Percentiles rank a stretch among this genome's conserved stretches.
Conservation (phyloP, 257 asterid genomes). For the Fraxinus cuspidata region DNA sequence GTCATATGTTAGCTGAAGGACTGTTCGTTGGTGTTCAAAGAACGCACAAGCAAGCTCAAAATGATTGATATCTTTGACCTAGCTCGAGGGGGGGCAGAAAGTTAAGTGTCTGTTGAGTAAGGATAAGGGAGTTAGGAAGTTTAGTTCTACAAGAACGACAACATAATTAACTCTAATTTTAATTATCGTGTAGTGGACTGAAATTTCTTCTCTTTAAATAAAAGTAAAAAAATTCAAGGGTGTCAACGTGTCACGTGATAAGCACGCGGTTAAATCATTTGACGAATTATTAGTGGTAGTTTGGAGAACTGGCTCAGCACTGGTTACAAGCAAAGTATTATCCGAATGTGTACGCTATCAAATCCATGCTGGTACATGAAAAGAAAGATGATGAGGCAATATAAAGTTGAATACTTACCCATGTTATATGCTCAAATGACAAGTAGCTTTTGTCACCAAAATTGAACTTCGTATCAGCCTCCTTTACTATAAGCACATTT, state of each 20-base stretch:
- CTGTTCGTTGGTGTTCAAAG: too few relatives aligned
- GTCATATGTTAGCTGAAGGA: not conserved
- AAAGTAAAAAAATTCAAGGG: too few relatives aligned
- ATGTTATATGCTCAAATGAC: constrained; percentile 83
- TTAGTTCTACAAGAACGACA: not conserved
- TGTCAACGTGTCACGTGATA: too few relatives aligned
- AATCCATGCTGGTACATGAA: not conserved
- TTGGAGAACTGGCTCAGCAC: not conserved
- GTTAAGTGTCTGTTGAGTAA: too few relatives aligned
- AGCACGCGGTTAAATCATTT: not conserved
- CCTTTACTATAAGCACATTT: constrained; percentile 83
- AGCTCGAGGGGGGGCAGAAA: not conserved
- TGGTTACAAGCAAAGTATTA: not conserved
- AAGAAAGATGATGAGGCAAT: not conserved
- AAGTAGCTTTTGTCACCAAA: constrained; percentile 83
- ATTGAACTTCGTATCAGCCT: constrained; percentile 87
- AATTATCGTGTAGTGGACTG: not conserved
- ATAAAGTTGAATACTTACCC: constrained; percentile 57
- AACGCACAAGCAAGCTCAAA: not conserved
- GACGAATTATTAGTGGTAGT: not conserved
- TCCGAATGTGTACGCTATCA: not conserved
- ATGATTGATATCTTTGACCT: too few relatives aligned
- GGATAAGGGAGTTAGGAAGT: not conserved
- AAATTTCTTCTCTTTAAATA: not conserved
- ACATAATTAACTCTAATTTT: not conserved